phyloP scores from a whole-genome alignment of 1,284 basidiomycete genomes.

The Pholiota adiposa region DNA sequence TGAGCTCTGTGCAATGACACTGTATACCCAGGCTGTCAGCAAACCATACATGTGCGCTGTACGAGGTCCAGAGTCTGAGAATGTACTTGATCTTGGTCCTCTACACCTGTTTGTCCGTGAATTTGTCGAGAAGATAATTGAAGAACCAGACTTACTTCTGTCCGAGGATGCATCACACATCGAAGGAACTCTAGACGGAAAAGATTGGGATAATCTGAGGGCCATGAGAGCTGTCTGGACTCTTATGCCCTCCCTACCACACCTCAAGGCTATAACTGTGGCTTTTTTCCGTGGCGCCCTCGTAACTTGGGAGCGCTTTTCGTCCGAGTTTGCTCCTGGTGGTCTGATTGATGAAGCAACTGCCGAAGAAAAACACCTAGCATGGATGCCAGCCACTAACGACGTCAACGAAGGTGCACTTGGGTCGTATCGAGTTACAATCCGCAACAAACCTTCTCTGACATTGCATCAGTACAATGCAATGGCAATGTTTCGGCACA shows the following conservation, averaged over 20 bases:
- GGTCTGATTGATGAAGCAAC: slow-evolving; percentile 27
- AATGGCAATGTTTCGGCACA: slow-evolving; percentile 22
- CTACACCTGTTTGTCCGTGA: slow-evolving; percentile 19
- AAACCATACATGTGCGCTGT: slow-evolving; percentile 34
- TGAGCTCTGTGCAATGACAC: slow-evolving; percentile 24
- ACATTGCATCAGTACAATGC: slow-evolving; percentile 26
- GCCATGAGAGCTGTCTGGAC: slow-evolving; percentile 22
- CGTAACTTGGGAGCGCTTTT: slow-evolving; percentile 30
- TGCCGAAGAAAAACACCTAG: slow-evolving; percentile 18
- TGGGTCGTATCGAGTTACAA: slow-evolving; percentile 22
- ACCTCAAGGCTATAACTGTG: slow-evolving; percentile 23
- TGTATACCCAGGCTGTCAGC: slow-evolving; percentile 29
- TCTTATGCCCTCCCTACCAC: slow-evolving; percentile 19
- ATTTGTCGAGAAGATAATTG: slow-evolving; percentile 29
- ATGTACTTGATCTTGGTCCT: slow-evolving; percentile 32
- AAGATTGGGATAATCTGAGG: slow-evolving; percentile 26
- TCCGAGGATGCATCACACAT: slow-evolving; percentile 15
- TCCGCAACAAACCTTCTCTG: slow-evolving; percentile 19
- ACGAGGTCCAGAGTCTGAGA: slow-evolving; percentile 23
- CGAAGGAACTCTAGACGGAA: slow-evolving; percentile 30
- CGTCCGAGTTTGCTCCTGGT: slow-evolving; percentile 31
- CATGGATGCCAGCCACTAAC: slow-evolving; percentile 36
- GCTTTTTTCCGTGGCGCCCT: slow-evolving; percentile 30
- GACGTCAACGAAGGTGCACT: slow-evolving; percentile 37
- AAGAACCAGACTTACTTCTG: slow-evolving; percentile 31